These are phyloP conservation scores for Arctostaphylos glauca DNA, from an alignment of 148 eudicot genomes.

Conservation along the genomic window DNA sequence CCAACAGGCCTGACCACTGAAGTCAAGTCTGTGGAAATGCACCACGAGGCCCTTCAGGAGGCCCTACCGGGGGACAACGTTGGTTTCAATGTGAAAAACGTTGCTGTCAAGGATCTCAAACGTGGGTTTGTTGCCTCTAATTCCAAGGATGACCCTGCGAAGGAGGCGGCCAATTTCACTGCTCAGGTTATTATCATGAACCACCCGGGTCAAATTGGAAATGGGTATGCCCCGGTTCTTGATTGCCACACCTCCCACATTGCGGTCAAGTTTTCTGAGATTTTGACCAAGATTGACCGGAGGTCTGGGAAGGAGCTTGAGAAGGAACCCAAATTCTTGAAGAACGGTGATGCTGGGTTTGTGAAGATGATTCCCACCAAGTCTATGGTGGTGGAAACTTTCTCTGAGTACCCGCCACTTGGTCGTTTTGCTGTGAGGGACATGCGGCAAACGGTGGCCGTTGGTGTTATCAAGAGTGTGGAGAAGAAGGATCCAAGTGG, in stretches of 20 bases:
- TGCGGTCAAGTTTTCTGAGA: constrained; percentile 33
- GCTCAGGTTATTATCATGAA: constrained; percentile 37
- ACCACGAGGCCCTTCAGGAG: constrained; percentile 37
- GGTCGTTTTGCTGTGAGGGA: constrained; percentile 37
- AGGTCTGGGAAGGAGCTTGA: constrained; percentile 37
- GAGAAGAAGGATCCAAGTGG: constrained; percentile 21
- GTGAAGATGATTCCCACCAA: constrained; percentile 37
- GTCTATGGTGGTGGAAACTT: constrained; percentile 39
- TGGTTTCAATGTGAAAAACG: constrained; percentile 35
- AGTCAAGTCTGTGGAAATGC: constrained; percentile 39
- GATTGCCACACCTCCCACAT: constrained; percentile 40
- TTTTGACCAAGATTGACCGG: constrained; percentile 38
- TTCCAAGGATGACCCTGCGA: constrained; percentile 36
- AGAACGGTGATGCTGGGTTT: constrained; percentile 35
- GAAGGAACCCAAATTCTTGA: constrained; percentile 36
- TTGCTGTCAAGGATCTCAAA: constrained; percentile 38
- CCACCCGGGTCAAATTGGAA: constrained; percentile 36
- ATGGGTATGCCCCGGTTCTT: constrained; percentile 33
- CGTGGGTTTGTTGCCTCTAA: constrained; percentile 35
- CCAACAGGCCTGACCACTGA: constrained; percentile 35
- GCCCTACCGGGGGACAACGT: constrained; percentile 36
- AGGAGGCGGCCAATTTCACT: constrained; percentile 35
- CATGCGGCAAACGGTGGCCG: constrained; percentile 38
- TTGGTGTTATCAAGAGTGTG: constrained; percentile 29
- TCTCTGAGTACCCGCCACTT: constrained; percentile 32